These are phyloP conservation scores for Candida wancherniae DNA, from an alignment of 805 yeast species.

Conservation along the genomic window DNA sequence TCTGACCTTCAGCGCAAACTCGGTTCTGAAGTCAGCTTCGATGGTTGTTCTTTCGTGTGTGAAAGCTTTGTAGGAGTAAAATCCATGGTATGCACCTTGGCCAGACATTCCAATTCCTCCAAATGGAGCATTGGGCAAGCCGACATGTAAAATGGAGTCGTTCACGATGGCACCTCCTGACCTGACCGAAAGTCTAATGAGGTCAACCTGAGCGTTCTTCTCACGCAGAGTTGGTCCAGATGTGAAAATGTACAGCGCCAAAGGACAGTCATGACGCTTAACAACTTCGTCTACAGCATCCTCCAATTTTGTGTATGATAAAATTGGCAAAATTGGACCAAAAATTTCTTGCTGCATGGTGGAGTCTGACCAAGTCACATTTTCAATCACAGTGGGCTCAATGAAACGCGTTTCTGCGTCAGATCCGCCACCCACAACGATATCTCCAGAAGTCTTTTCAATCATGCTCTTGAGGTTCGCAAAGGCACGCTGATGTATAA, in stretches of 20 bases:
- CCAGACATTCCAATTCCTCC: constrained; percentile 92
- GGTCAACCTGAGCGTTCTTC: constrained; percentile 41
- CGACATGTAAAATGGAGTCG: constrained; percentile 71
- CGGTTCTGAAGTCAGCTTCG: constrained; percentile 62
- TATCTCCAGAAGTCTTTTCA: constrained; percentile 46
- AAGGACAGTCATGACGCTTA: constrained; percentile 62
- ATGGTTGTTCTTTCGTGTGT: constrained; percentile 68
- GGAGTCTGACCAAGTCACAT: constrained; percentile 61
- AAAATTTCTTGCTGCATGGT: constrained; percentile 75
- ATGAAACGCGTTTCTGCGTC: constrained; percentile 43
- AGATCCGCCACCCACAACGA: constrained; percentile 46
- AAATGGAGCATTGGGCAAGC: constrained; percentile 66
- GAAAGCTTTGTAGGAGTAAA: constrained; percentile 56
- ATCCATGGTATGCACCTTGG: constrained; percentile 77
- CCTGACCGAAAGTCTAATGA: constrained; percentile 49
- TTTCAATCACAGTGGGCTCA: constrained; percentile 68
- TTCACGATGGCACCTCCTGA: constrained; percentile 71
- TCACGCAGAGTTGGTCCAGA: constrained; percentile 37
- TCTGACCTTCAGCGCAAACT: constrained; percentile 51
- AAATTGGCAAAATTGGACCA: constrained; percentile 79
- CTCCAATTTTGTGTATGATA: constrained; percentile 46
- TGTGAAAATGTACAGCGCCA: constrained; percentile 71
- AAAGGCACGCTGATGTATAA: constrained; percentile 54
- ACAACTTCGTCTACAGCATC: constrained; percentile 42
- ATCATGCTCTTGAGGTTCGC: constrained; percentile 43